Evolutionary conservation across 495 filamentous ascomycete genomes (phyloP), one percentile per base, ranked within the genome.

Genomic region (Trichoderma parareesei): DNA sequence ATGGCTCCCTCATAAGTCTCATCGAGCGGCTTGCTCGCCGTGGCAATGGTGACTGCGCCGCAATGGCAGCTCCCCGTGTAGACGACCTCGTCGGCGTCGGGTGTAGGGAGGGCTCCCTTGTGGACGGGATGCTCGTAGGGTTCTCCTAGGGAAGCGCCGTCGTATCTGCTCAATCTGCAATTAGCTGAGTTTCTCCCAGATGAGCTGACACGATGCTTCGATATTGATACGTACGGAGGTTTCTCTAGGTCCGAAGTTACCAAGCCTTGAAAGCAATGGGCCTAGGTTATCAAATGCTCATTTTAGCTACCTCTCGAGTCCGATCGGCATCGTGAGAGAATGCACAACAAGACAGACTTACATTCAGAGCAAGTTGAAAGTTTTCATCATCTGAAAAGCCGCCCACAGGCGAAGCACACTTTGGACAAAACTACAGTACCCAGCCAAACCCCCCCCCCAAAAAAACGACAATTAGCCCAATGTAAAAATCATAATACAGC

Each of bases 21-120:
- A 57, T 75, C 71, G 11, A 78, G 65, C 18, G 71, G 71, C 48
- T 74, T 71, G 37, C 72, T 62, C 67, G 75, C 77, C 20, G 81
- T 33, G 2, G 77, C 77, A 16, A 78, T 18, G 13, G 67, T 78
- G 6, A 82, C 72, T 53, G 72, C 78, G 33, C 82, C 81, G 67
- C 82, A 84, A 67, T 83, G 82, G 70, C 82, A 84, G 68, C 76
- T 76, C 7, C 81, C 81, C 38, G 73, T 75, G 65, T 82, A 82
- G 3, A 76, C 41, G 64, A 75, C 76, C 10, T 67, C 75, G 37
- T 71, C 70, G 10, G 78, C 75, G 10, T 65, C 71, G 7, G 69
- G 69, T 2, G 70, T 64, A 20, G 81, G 81, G 38, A 77, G 71
- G 4, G 73, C 64, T 7, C 80, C 81, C 14, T 69, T 73, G 69